Evolutionary conservation across 2,329 filamentous ascomycete genomes (phyloP).

Genomic region (Endoconidiophora polonica): DNA sequence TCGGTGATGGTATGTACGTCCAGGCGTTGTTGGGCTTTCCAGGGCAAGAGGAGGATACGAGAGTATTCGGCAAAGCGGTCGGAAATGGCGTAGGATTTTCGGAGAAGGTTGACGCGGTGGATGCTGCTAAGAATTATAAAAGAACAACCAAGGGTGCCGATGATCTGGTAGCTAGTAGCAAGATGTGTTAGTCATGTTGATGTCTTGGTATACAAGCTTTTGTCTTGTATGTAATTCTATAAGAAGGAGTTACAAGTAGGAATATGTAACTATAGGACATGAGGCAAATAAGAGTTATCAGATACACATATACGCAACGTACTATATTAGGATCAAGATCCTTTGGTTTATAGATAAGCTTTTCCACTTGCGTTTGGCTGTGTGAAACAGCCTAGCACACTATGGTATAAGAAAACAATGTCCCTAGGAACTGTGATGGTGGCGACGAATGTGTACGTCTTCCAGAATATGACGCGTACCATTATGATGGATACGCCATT

Average conservation of each 20-base stretch:
- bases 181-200: neutral
- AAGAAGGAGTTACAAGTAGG: neutral
- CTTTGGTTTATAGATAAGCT: neutral
- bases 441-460: constrained; percentile 17
- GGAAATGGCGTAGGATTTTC: constrained; percentile 16
- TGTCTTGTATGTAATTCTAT: neutral
- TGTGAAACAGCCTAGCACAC: constrained; percentile 28
- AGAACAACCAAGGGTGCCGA: constrained; percentile 31
- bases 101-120: constrained; percentile 25
- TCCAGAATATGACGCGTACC: constrained; percentile 25
- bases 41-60: neutral
- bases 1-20: constrained; percentile 13
- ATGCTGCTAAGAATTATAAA: constrained; percentile 29
- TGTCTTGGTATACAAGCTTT: neutral
- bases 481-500: constrained; percentile 28
- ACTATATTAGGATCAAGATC: constrained; percentile 4
- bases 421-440: constrained; percentile 24
- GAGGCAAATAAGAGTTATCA: too few species aligned
- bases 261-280: neutral
- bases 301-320: neutral
- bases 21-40: neutral
- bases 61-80: constrained; percentile 5
- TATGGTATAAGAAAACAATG: constrained; percentile 33
- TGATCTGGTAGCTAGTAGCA: constrained; percentile 21
- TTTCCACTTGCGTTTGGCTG: constrained; percentile 16